phyloP scores from a whole-genome alignment of 179 eudicot species.

The Carnegiea gigantea region DNA sequence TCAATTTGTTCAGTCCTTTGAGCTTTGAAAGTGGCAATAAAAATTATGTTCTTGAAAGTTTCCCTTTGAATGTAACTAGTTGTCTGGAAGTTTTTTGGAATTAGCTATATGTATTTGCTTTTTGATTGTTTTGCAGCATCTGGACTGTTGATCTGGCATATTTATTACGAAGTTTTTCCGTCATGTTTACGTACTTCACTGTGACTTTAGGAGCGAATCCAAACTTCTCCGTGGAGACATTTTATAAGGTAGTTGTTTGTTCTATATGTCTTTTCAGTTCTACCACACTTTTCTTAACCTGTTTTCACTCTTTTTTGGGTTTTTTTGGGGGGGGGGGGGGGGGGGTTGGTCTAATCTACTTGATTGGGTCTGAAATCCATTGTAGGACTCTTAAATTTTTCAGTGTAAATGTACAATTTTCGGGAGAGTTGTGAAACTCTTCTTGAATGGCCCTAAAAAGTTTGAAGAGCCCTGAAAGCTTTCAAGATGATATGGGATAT shows the following conservation, averaged over 20 bases:
- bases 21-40: not conserved
- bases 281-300: not conserved
- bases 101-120: not conserved
- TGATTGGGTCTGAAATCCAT: not conserved
- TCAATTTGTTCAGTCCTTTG: not conserved
- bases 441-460: not conserved
- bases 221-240: conserved; percentile 74
- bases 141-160: conserved; percentile 99
- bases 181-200: conserved; percentile 85
- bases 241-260: conserved; percentile 64
- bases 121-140: conserved; percentile 57
- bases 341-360: not conserved
- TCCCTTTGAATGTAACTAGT: not conserved
- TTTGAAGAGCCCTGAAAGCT: too few species aligned
- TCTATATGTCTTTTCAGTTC: not conserved
- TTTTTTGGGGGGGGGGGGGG: not conserved
- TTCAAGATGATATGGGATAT: too few species aligned
- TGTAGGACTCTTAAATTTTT: too few species aligned
- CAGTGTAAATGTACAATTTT: not conserved
- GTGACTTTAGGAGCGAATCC: conserved; percentile 98
- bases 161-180: conserved; percentile 68
- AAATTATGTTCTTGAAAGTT: not conserved
- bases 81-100: not conserved
- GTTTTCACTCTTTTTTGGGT: not conserved
- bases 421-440: not conserved